Base-by-base conservation (phyloP, 768 basidiomycete genomes). In the Boletus vermiculosoides region DNA sequence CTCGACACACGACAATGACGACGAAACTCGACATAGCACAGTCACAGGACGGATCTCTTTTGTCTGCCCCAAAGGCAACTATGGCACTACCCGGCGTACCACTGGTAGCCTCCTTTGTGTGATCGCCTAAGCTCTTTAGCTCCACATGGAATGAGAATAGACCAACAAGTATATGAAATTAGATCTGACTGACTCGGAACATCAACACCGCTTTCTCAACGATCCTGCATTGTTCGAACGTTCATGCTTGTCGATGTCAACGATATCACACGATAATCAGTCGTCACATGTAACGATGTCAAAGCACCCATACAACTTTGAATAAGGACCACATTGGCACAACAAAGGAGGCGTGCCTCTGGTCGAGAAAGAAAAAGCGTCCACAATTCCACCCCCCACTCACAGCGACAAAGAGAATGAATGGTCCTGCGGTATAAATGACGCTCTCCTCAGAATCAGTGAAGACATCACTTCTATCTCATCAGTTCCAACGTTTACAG, bases 401-500 rank as follows among this genome's bases (percentile, higher is more conserved):
- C 50, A 61, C 55, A 30, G 5, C 28, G 16, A 58, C 56, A 52
- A 59, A 54, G 47, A 39, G 37, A 46, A 33, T 54, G 49, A 31
- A 34, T 6, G 3, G 10, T 16, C 22, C n/a, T 23, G 23, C 16
- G 10, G 11, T 58, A 62, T 65, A 64, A 64, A 58, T 11, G 15
- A 1, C n/a, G 16, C 11, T 30, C 10, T 11, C 40, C 23, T 33
- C 11, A 18, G 18, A n/a, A 5, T 25, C 34, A 20, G 28, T 18
- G 42, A 45, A 30, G 28, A 9, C 36, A 33, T 44, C 50, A 11
- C 5, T 36, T 15, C 49, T 20, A 22, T 2, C 30, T 16, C 36
- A 18, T 50, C 41, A 12, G 16, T 18, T 46, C 30, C 31, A 50
- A 12, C 39, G 16, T n/a, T 13, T 20, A 31, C 28, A 30, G 20